Evolutionary conservation across 2,329 filamentous ascomycete species (phyloP), one percentile per base, ranked within the genome.

Genomic region (Calonectria naviculata): DNA sequence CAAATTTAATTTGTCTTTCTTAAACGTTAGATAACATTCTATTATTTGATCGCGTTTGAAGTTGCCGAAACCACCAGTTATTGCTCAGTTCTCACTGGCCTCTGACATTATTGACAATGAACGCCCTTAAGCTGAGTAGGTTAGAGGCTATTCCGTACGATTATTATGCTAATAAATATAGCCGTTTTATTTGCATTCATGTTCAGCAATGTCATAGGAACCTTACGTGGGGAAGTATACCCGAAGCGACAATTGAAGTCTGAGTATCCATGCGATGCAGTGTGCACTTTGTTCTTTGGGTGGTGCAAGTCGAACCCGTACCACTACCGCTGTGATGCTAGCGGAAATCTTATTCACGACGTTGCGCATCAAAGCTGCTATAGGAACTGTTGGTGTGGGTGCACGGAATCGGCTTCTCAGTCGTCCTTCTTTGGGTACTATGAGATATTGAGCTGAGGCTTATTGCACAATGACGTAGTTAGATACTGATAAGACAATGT

Each of bases 351-450:
- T 9, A 10, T 41, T 12, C 19, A 41, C 2, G 10, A 41, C 26
- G 28, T 9, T 12, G 17, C 15, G 5, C 68, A 67, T 29, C 28
- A 7, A 5, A 21, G 31, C 58, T 71, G 68, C 17, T 15, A 34
- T 5, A 19, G 5, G 1, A 12, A 49, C 1, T 71, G 68, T 19
- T 67, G 64, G 46, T 71, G 68, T 24, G 64, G 67, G 4, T 70
- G 67, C 6, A 52, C 52, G 10, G 62, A 66, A 12, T 26, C 49
- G 12, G 13, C 24, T 21, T 12, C 41, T 17, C 26, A 10, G 5
- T 4, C 3, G 12, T n/a, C 34, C 15, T 12, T 26, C 4, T 19
- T 31, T 21, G 28, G 26, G 4, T 12, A 13, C 13, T 4, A 21
- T 54, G 36, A 21, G 5, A 46, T 44, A 9, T n/a, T 64, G 12